Evolutionary conservation across 179 eudicot genomes (phyloP), one percentile per base, ranked within the genome.

Genomic region (Beta corolliflora): DNA sequence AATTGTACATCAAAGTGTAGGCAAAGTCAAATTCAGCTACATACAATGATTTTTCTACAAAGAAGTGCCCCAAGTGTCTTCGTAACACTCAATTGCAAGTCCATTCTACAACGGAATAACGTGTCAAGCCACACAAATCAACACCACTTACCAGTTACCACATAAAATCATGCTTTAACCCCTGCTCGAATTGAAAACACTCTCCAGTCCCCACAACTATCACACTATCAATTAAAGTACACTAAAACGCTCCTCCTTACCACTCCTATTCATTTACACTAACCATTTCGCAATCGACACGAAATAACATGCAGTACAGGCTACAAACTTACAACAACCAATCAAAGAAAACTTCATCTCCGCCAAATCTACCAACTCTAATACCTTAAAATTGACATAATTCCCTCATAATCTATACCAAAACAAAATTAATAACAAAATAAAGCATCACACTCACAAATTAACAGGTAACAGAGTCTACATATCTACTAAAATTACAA

Each of bases 231-330:
- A 1, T 13, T 50, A 25, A 25, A 25, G 15, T 63, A 72, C 52
- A 31, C 78, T 73, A 18, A 45, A 23, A 41, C n/a, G 36, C 81
- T 67, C 67, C 81, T 78, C 81, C 9, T 60, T 23, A 58, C 44
- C 45, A 56, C 76, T 69, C 56, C 67, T 13, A 56, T 10, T 44
- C 10, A 1, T 23, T 29, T 11, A 54, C 15, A 14, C 41, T 50
- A 65, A 66, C 21, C 18, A 8, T 21, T 64, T 44, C 1, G 4
- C 73, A 73, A 73, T 53, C 72, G 7, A 74, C 59, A 16, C 67
- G 53, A 54, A 80, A n/a, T 21, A 55, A 71, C 74, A 21, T 3
- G 13, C 58, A 79, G 11, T 25, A 55, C 64, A 36, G 31, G 2
- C 5, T 25, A 69, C 64, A 79, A 59, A 9, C 41, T 21, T 68